Evolutionary conservation across 2,329 filamentous ascomycete genomes (phyloP), one percentile per base, ranked within the genome.

Genomic region (Scytalidium lignicola): DNA sequence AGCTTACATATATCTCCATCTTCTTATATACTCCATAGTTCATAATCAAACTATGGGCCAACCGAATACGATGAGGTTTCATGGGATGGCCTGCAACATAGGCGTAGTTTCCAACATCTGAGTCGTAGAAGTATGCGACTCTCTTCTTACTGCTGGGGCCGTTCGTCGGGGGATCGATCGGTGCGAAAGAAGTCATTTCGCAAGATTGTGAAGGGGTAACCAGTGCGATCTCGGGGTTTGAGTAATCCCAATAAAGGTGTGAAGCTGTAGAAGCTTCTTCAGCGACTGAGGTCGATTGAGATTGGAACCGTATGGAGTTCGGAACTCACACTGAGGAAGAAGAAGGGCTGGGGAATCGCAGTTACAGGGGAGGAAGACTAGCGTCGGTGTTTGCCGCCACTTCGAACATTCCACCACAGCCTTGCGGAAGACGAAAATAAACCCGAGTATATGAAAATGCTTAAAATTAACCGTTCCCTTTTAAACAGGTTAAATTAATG

Each of bases 81-180:
- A 99, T 99, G 40, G 93, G 93, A 74, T 99, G 93, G 18, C 90
- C 90, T 54, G 90, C 90, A 50, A 95, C 90, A 65, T 97, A 97
- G 66, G 92, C 91, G 74, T 96, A 97, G 70, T 97, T 97, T 57
- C 92, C 92, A 65, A 97, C 93, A 71, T 97, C 92, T 2, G 89
- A 95, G 66, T 97, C 92, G 78, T 97, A 97, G 70, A 97, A 97
- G 73, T 97, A 97, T 49, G 92, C 92, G 51, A 97, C 89, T 65
- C 92, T 90, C 72, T 93, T 95, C 66, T 79, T 78, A 58, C 74
- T 72, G 21, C 71, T 71, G 42, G 72, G 63, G 47, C 74, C 74
- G 66, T 79, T 78, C 51, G 69, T 71, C 55, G 70, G 71, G 57
- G 71, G 67, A 64, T 80, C 82, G 56, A 81, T 69, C 51, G 74